Percentiles rank a stretch among this genome's conserved stretches.
Conservation (phyloP, 371 early-diverging fungal genomes). For the Mucor velutinosus region DNA sequence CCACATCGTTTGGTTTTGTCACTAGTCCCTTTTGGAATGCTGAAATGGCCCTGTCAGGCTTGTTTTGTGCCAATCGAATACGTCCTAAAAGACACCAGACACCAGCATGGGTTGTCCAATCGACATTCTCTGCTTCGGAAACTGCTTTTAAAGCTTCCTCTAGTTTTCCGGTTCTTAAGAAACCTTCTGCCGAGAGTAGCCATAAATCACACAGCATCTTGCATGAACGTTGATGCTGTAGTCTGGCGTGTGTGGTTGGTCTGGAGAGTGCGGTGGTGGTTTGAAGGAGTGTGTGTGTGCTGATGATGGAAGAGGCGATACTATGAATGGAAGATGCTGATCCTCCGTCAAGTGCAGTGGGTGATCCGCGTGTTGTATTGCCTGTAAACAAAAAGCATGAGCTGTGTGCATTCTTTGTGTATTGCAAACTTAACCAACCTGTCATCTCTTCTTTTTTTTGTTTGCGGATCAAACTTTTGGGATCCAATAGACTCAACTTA, state of each 20-base stretch:
- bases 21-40: conserved; percentile 59
- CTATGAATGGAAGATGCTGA: conserved; percentile 10
- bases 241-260: conserved; percentile 26
- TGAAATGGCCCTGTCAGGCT: conserved; percentile 44
- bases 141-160: conserved; percentile 68
- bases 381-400: background rate
- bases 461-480: conserved; percentile 5
- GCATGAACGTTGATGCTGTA: conserved; percentile 32
- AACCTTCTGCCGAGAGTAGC: conserved; percentile 65
- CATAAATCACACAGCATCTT: conserved; percentile 45
- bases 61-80: conserved; percentile 40
- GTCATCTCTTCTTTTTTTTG: background rate
- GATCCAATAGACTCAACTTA: conserved; percentile 12
- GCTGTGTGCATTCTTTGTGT: too few relatives aligned
- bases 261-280: background rate
- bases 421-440: background rate
- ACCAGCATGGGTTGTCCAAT: conserved; percentile 52
- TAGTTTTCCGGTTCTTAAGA: conserved; percentile 51
- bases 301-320: conserved; percentile 22
- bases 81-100: conserved; percentile 66
- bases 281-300: conserved; percentile 23
- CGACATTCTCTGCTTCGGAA: conserved; percentile 64
- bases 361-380: background rate
- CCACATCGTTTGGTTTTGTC: conserved; percentile 48
- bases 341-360: background rate